Evolutionary conservation across 2,329 filamentous ascomycete species (phyloP), one percentile per base, ranked within the genome.

Genomic region (Dactylellina leptospora): DNA sequence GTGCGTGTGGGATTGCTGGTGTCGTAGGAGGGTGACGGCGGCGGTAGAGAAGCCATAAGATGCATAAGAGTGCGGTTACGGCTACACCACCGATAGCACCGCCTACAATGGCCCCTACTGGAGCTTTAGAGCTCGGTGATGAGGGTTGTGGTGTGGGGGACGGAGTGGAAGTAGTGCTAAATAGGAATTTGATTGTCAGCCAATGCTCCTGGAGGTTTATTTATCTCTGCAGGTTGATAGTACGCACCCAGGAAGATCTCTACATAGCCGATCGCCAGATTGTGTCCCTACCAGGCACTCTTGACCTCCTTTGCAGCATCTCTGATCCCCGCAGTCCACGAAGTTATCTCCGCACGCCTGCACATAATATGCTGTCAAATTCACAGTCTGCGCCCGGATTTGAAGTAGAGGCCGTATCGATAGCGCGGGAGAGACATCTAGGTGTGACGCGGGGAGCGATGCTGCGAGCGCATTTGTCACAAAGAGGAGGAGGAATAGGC

Each of bases 1-100:
- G 68, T 13, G 68, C 59, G 47, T 64, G 59, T 18, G 68, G 68
- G 2, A 72, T 64, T n/a, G 68, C 51, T 9, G 68, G 68, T 0
- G 68, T 55, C 20, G 44, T 18, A n/a, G 38, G 45, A 20, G 36
- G 45, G n/a, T 58, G 44, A 18, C 50, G 20, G 3, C 68, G 68
- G 20, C 53, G 59, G 27, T 28, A 23, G 11, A 40, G 11, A 13
- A 58, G 53, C 16, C 40, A 64, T 2, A 64, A 2, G 11, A 45
- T 18, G 53, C 59, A 62, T n/a, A 42, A 16, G 30, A 54, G 16
- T 42, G 53, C 68, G 28, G 60, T 33, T 3, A 62, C 13, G 13
- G 13, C 53, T 4, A 64, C 36, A 8, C 18, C 36, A 5, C 68
- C 68, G 4, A 72, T 16, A 11, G 40, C 54, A 22, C 45, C 59